Base-by-base conservation (phyloP, 164 flowering plant species). In the Protea cynaroides region DNA sequence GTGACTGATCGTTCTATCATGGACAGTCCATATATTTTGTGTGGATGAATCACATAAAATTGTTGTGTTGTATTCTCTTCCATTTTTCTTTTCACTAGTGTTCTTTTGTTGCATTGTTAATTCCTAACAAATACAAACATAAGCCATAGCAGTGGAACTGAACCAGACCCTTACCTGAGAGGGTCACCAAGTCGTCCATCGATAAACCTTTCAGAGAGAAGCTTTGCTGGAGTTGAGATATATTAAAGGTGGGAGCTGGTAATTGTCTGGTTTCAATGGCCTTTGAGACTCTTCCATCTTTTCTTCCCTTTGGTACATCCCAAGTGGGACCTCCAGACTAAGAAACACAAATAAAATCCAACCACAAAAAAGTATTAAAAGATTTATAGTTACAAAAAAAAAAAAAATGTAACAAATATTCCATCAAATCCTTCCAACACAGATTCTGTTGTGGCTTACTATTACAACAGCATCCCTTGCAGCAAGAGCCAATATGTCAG, bases 261-360 rank as follows among this genome's bases (percentile, higher is more conserved):
- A 89, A 64, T 60, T 78, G 79, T 67, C 72, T 65, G 21, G 96
- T 80, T 0, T 92, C 92, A 59, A 17, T 86, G 21, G 96, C 96
- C 55, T 74, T 84, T 18, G 96, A 92, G 23, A 86, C 71, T 71
- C 86, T 81, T 64, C 96, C 96, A 69, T 92, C 96, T 73, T 75
- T 75, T 71, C 98, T 82, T 62, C 98, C 96, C 76, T 87, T 89
- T 8, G 92, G 95, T 37, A 92, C 98, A 0, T 81, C 72, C 98
- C 95, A 92, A 46, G 58, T 76, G 0, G 96, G 98, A 18, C 98
- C 97, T 71, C 96, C 96, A 25, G 96, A 78, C 96, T 90, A 58
- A 22, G 66, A 47, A 52, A 43, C 8, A 1, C 8, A 0, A 21
- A 44, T 3, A 52, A 61, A 14, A 25, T 38, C 21, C 13, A 63